phyloP scores from a whole-genome alignment of 805 yeast genomes.

The Wickerhamomyces silvicola region DNA sequence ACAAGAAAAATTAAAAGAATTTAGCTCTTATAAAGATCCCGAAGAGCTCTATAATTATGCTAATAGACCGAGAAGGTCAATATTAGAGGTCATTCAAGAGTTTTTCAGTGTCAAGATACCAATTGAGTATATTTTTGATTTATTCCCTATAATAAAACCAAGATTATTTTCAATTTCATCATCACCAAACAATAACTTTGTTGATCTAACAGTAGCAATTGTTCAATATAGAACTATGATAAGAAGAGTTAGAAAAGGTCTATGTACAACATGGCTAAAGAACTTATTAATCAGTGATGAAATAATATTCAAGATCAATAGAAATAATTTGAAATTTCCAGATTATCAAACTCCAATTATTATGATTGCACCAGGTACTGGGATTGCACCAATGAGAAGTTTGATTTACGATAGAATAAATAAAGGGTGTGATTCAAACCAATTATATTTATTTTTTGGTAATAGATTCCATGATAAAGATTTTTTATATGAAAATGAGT shows the following conservation, averaged over 20 bases:
- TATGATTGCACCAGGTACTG: conserved; percentile 91
- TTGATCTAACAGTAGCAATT: conserved; percentile 75
- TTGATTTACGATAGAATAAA: conserved; percentile 40
- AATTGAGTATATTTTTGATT: conserved; percentile 63
- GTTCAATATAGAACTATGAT: conserved; percentile 84
- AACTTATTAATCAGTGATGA: conserved; percentile 39
- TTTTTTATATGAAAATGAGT: conserved; percentile 52
- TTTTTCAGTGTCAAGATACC: conserved; percentile 76
- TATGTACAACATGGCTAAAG: conserved; percentile 75
- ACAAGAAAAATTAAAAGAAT: conserved; percentile 66
- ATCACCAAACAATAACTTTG: conserved; percentile 27
- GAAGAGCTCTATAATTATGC: conserved; percentile 87
- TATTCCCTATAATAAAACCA: conserved; percentile 74
- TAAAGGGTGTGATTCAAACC: conserved; percentile 17
- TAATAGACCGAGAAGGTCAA: conserved; percentile 86
- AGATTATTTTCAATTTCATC: conserved; percentile 85
- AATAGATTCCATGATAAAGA: conserved; percentile 63
- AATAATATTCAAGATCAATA: conserved; percentile 46
- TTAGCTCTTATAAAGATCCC: conserved; percentile 61
- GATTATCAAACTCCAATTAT: conserved; percentile 43
- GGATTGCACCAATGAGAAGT: conserved; percentile 87
- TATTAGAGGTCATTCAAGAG: conserved; percentile 77
- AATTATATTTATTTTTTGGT: conserved; percentile 63
- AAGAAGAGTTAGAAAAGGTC: conserved; percentile 67
- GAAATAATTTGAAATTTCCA: conserved; percentile 35